Evolutionary conservation across 2,329 filamentous ascomycete genomes (phyloP), one percentile per base, ranked within the genome.

Genomic region (Blastomyces gilchristii): DNA sequence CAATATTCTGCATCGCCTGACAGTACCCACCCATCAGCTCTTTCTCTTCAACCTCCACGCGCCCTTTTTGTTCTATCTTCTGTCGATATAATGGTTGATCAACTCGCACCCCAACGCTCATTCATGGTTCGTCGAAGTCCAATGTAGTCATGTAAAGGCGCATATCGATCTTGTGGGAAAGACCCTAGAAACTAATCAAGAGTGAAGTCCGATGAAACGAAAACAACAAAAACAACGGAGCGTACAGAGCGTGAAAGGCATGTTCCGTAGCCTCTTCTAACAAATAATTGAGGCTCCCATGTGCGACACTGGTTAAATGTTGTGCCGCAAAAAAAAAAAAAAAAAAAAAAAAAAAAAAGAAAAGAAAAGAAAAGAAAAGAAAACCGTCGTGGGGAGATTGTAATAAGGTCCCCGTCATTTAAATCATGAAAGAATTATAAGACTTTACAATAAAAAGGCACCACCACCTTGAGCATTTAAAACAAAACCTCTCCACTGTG

Each of bases 401-500:
- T 22, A 22, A 22, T 34, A 12, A 25, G 16, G 31, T 47, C 52
- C n/a, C 28, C 52, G 16, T 16, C 52, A 3, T n/a, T 34, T 8
- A 54, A n/a, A 53, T 16, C 11, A 9, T 14, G 34, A 54, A 34
- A 34, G 34, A 9, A 56, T 3, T 8, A 34, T n/a, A 41, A 56
- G n/a, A 22, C 9, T 22, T 28, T 25, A 22, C 12, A 22, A 25
- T 16, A 25, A 41, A n/a, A 57, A 39, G 7, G 41, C 3, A 39
- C 41, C 34, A 37, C 12, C 41, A 22, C n/a, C n/a, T 18, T 31
- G 28, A 61, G 6, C 22, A n/a, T 54, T 77, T 22, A 91, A 68
- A 90, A 81, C 43, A 93, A 75, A 49, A 88, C 82, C 74, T 94
- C 90, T 18, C 88, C 90, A 64, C 86, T 80, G 68, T 88, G 89